Percentiles rank a stretch among this genome's conserved stretches.
phyloP scores from a whole-genome alignment of 495 filamentous ascomycete genomes.

The Penicillium herquei region DNA sequence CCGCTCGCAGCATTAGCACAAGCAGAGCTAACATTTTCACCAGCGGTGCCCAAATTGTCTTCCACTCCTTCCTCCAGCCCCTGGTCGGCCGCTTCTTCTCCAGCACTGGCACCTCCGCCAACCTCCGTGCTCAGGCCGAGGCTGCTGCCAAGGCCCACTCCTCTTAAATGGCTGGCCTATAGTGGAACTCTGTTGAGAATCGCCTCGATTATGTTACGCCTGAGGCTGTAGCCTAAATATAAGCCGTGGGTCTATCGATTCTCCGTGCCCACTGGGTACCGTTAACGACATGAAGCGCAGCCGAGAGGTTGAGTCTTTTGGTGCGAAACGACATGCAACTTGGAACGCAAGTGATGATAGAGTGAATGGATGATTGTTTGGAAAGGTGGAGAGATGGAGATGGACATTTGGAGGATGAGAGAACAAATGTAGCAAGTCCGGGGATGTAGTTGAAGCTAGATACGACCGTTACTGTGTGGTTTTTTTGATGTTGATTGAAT shows the following conservation, averaged over 20 bases:
- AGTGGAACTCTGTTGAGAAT: slow-evolving; percentile 13
- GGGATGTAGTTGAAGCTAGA: slow-evolving; percentile 1
- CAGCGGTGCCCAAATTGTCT: slow-evolving; percentile 93
- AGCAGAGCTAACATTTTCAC: slow-evolving; percentile 21
- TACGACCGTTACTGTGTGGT: not conserved
- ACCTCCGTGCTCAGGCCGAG: slow-evolving; percentile 89
- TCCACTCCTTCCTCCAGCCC: slow-evolving; percentile 92
- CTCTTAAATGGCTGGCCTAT: slow-evolving; percentile 16
- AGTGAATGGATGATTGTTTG: not conserved
- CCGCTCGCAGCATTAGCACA: no score
- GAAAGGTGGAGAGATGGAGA: not conserved
- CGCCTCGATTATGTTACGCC: slow-evolving; percentile 14
- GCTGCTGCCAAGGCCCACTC: slow-evolving; percentile 57
- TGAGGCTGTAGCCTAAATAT: slow-evolving; percentile 7
- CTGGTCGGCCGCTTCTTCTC: slow-evolving; percentile 88
- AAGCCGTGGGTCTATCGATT: slow-evolving; percentile 19
- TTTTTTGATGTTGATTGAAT: slow-evolving; percentile 9
- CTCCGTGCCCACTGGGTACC: slow-evolving; percentile 6
- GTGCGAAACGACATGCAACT: slow-evolving; percentile 10
- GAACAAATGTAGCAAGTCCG: slow-evolving; percentile 4
- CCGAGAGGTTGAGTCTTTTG: slow-evolving; percentile 3
- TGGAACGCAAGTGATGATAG: slow-evolving; percentile 8
- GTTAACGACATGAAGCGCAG: slow-evolving; percentile 6
- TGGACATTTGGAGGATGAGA: not conserved
- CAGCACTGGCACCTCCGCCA: slow-evolving; percentile 73